A percentile compares a stretch with the other conserved stretches of the same genome.
Evolutionary conservation across 2,329 filamentous ascomycete species (phyloP).

Genomic region (Trichoderma sp.): DNA sequence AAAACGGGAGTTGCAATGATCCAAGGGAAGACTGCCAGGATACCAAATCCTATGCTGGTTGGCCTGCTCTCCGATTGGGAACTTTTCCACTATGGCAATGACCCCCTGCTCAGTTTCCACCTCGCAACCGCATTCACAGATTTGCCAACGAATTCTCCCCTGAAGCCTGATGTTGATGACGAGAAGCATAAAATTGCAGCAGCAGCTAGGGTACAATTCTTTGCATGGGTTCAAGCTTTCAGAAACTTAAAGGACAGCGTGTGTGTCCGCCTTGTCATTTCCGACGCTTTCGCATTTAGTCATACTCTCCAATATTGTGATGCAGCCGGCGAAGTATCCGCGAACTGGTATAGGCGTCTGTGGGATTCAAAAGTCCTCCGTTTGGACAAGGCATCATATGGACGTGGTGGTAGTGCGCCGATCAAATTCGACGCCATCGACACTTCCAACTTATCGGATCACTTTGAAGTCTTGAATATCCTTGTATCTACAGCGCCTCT

Average conservation of each 20-base stretch:
- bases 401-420: slow-evolving; percentile 34
- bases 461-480: slow-evolving; percentile 39
- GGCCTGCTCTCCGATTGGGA: slow-evolving; percentile 34
- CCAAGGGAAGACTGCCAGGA: slow-evolving; percentile 14
- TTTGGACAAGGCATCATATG: slow-evolving; percentile 45
- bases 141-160: slow-evolving; percentile 39
- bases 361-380: slow-evolving; percentile 40
- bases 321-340: slow-evolving; percentile 31
- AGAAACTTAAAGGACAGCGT: slow-evolving; percentile 30
- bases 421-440: slow-evolving; percentile 55
- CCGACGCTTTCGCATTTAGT: slow-evolving; percentile 52
- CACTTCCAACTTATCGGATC: slow-evolving; percentile 45
- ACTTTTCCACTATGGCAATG: slow-evolving; percentile 46
- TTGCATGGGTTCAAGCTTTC: slow-evolving; percentile 45
- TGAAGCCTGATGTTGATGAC: slow-evolving; percentile 28
- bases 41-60: slow-evolving; percentile 48
- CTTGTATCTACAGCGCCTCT: slow-evolving; percentile 46
- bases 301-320: slow-evolving; percentile 48
- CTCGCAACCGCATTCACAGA: slow-evolving; percentile 48
- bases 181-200: slow-evolving; percentile 29
- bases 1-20: slow-evolving; percentile 34
- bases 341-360: slow-evolving; percentile 44
- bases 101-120: slow-evolving; percentile 57
- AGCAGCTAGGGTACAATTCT: slow-evolving; percentile 46
- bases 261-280: slow-evolving; percentile 45